These are phyloP conservation scores for Tylopilus cervinicoccineus DNA, from an alignment of 768 basidiomycete genomes.

Conservation along the genomic window DNA sequence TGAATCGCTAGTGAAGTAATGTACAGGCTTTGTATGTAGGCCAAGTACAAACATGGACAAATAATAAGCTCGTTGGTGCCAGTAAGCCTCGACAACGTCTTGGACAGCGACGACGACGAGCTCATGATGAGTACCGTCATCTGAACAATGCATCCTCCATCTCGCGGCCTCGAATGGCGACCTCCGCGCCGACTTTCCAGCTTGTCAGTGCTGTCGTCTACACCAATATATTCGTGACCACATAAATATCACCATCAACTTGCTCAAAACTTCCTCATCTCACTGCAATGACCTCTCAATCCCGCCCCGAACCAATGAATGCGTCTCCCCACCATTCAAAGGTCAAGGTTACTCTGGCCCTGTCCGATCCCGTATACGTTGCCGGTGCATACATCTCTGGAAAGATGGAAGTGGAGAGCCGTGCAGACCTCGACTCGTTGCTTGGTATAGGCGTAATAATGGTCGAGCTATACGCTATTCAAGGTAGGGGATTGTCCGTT, in stretches of 20 bases:
- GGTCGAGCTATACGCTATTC: constrained; percentile 71
- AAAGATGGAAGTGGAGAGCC: constrained; percentile 77
- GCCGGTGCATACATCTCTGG: constrained; percentile 67
- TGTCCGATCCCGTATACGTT: constrained; percentile 58
- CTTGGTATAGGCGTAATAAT: constrained; percentile 73
- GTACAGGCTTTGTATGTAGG: no score
- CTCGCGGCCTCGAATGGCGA: constrained; percentile 12
- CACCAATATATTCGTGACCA: constrained; percentile 9
- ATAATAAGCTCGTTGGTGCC: constrained; percentile 5
- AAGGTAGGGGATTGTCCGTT: constrained; percentile 42
- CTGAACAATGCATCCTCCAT: constrained; percentile 9
- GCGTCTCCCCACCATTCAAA: constrained; percentile 75
- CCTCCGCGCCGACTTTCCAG: constrained; percentile 4
- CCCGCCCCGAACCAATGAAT: constrained; percentile 68
- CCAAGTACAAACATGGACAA: constrained; percentile 18
- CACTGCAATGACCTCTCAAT: constrained; percentile 29
- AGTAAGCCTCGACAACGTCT: background rate
- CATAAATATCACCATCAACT: constrained; percentile 9
- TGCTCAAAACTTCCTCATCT: background rate
- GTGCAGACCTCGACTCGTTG: constrained; percentile 56
- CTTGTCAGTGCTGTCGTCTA: constrained; percentile 3
- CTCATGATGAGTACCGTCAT: constrained; percentile 18
- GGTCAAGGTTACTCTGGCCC: constrained; percentile 61
- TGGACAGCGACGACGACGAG: constrained; percentile 3
- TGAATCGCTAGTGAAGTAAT: no score